Base-by-base conservation (phyloP, 371 early-diverging fungal species). In the Apophysomyces ossiformis region DNA sequence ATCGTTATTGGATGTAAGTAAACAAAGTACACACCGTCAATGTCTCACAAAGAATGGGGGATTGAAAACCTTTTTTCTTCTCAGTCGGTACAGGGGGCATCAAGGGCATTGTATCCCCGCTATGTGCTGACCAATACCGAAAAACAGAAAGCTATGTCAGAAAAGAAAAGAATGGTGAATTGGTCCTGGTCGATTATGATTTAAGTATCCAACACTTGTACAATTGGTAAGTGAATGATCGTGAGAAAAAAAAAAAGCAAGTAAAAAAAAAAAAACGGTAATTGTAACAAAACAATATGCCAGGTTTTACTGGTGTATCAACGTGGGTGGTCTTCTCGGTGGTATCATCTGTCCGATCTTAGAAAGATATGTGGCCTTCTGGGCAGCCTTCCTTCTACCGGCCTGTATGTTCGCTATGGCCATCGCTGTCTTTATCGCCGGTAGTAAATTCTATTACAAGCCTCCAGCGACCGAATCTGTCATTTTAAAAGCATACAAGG, bases 41-140 rank as follows among this genome's bases (percentile, higher is more conserved):
- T 26, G 32, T 26, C 32, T 2, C 32, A 26, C 32, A 26, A 26
- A 12, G 43, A 41, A 57, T 47, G 32, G 7, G 11, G 13, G 8
- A 46, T 39, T 62, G 45, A 12, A 35, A n/a, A 18, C 78, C 83
- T 65, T 50, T 84, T 59, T 71, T 91, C 47, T 87, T 90, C 43
- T 81, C 90, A 41, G 76, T 92, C 57, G 94, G 95, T 64, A 93
- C 95, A 5, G 96, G 96, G 47, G 94, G 95, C 62, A 95, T 96
- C 75, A 95, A 95, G 76, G 75, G 85, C 56, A 78, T 78, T 63
- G 78, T 78, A 4, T 67, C 78, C 26, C 70, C 78, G 44, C 69
- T 78, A 37, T 79, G 79, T 39, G 79, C 79, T 18, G 79, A 79
- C 66, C 79, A 79, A 63, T 79, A 71, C 50, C 69, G 60, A 64